Evolutionary conservation across 2,329 filamentous ascomycete genomes (phyloP).

Genomic region (Talaromyces atroroseus): DNA sequence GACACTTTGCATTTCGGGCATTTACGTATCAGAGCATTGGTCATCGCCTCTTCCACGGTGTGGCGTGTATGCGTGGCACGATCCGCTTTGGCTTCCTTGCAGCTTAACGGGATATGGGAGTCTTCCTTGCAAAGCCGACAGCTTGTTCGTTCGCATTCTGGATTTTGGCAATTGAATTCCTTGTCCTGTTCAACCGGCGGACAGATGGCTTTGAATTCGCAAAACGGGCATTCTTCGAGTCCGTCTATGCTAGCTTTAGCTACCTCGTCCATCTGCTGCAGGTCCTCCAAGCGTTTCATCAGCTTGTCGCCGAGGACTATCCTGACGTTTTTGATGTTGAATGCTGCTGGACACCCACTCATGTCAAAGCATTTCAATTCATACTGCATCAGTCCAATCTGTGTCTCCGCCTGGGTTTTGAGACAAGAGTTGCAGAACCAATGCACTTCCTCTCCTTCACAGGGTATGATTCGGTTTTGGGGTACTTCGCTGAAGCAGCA

Average conservation of each 20-base stretch:
- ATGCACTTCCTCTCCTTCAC: conserved; percentile 54
- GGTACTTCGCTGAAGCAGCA: conserved; percentile 68
- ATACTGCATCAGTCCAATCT: conserved; percentile 65
- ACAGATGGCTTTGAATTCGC: conserved; percentile 71
- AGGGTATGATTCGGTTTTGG: conserved; percentile 63
- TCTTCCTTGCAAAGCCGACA: conserved; percentile 64
- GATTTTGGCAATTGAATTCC: conserved; percentile 67
- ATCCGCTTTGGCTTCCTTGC: conserved; percentile 60
- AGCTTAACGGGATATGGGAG: conserved; percentile 68
- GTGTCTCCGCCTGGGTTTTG: conserved; percentile 58
- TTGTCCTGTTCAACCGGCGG: conserved; percentile 61
- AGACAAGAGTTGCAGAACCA: conserved; percentile 67
- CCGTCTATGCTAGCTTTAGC: conserved; percentile 65
- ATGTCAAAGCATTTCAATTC: conserved; percentile 65
- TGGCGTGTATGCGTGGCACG: conserved; percentile 58
- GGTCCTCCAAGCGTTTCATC: conserved; percentile 58
- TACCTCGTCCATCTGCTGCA: conserved; percentile 66
- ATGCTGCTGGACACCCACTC: conserved; percentile 59
- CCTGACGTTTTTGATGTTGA: conserved; percentile 51
- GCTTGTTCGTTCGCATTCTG: conserved; percentile 58
- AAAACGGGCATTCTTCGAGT: conserved; percentile 74
- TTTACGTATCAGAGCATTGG: conserved; percentile 66
- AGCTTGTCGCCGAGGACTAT: conserved; percentile 56
- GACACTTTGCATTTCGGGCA: conserved; percentile 64
- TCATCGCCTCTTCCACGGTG: conserved; percentile 78